These are phyloP conservation scores for Gentiana macrophylla DNA, from an alignment of 257 asterid genomes.

Conservation along the genomic window DNA sequence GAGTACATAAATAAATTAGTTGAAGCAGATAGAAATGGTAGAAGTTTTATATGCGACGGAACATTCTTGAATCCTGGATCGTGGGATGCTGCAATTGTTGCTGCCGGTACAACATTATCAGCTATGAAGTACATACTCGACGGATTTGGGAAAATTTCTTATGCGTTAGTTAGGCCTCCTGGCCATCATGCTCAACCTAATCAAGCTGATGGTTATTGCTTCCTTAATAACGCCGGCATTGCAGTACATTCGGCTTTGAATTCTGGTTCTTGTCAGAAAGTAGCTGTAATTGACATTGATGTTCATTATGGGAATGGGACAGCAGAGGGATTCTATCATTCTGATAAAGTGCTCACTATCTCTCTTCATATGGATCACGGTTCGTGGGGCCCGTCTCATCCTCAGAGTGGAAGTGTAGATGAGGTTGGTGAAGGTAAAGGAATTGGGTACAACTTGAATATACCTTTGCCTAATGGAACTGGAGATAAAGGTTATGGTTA, in stretches of 20 bases:
- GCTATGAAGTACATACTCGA: slow-evolving; percentile 73
- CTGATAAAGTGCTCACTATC: slow-evolving; percentile 61
- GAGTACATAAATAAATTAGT: slow-evolving; percentile 64
- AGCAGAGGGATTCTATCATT: slow-evolving; percentile 71
- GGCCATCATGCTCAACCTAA: slow-evolving; percentile 97
- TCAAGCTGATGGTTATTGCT: slow-evolving; percentile 88
- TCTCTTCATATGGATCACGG: slow-evolving; percentile 97
- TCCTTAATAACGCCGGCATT: slow-evolving; percentile 79
- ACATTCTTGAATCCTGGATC: slow-evolving; percentile 85
- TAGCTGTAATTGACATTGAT: slow-evolving; percentile 69
- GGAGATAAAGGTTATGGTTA: slow-evolving; percentile 65
- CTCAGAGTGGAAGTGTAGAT: slow-evolving; percentile 60
- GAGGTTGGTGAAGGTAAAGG: slow-evolving; percentile 87
- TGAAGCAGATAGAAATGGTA: slow-evolving; percentile 56
- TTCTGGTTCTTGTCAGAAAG: slow-evolving; percentile 34
- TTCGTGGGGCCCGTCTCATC: slow-evolving; percentile 98
- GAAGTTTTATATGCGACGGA: slow-evolving; percentile 44
- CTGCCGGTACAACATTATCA: slow-evolving; percentile 79
- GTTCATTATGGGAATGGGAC: slow-evolving; percentile 95
- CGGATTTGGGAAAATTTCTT: slow-evolving; percentile 40
- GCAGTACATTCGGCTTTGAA: slow-evolving; percentile 55
- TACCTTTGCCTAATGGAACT: slow-evolving; percentile 87
- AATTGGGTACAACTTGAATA: slow-evolving; percentile 67
- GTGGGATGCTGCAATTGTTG: slow-evolving; percentile 79
- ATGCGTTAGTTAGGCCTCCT: slow-evolving; percentile 86